Percentiles rank a stretch among this genome's conserved stretches.
Conservation (phyloP, 768 basidiomycete genomes). For the Pleurotus eryngii region DNA sequence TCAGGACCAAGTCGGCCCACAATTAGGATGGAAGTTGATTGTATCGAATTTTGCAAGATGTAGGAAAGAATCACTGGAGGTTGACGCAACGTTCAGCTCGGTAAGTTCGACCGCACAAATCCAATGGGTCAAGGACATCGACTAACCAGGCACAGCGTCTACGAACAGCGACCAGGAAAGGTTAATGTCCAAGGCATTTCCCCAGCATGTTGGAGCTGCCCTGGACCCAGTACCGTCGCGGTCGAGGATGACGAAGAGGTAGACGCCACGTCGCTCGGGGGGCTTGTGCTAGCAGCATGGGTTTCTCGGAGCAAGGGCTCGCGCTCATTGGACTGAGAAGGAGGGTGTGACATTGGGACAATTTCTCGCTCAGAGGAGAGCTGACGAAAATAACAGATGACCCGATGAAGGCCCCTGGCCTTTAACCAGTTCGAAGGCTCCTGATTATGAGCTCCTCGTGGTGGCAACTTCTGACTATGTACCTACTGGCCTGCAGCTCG, state of each 20-base stretch:
- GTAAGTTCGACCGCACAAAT: not conserved
- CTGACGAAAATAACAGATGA: not conserved
- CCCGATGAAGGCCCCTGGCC: not conserved
- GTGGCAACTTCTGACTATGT: not conserved
- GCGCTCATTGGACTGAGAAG: constrained; percentile 12
- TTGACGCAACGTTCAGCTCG: not conserved
- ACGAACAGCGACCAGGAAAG: constrained; percentile 47
- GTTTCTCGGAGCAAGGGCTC: constrained; percentile 13
- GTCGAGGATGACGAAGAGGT: constrained; percentile 12
- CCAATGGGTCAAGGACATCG: not conserved
- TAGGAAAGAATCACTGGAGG: constrained; percentile 63
- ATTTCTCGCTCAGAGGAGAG: not conserved
- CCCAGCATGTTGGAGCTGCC: constrained; percentile 1
- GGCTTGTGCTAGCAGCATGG: too few relatives aligned
- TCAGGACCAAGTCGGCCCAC: constrained; percentile 66
- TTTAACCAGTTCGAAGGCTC: constrained; percentile 2
- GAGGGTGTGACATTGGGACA: not conserved
- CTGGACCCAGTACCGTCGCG: not conserved
- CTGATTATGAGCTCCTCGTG: constrained; percentile 1
- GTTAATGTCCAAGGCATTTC: constrained; percentile 21
- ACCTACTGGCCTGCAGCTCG: not conserved
- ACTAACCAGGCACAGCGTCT: constrained; percentile 58
- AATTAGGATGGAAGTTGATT: constrained; percentile 61
- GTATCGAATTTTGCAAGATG: constrained; percentile 70
- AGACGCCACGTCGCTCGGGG: not conserved